Conservation (phyloP, 2,329 filamentous ascomycete genomes). For the Didymella exigua region DNA sequence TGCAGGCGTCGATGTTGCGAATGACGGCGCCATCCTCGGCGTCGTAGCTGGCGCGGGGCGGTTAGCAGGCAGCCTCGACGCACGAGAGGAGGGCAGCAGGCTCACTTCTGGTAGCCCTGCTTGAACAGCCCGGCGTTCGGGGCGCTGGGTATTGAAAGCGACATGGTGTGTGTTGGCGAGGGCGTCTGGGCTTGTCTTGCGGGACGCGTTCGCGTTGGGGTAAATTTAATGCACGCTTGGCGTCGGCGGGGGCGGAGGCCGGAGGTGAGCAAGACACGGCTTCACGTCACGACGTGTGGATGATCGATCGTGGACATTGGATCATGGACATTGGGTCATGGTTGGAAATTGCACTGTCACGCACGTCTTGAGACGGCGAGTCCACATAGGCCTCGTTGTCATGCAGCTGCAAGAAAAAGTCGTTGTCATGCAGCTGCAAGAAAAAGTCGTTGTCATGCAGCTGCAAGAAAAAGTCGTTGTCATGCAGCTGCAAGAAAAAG, state of each 20-base stretch:
- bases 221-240: slow-evolving; percentile 18
- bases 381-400: too few relatives aligned
- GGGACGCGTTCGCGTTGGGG: slow-evolving; percentile 34
- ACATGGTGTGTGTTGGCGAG: slow-evolving; percentile 66
- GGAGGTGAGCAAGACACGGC: not conserved
- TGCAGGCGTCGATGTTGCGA: slow-evolving; percentile 98
- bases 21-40: slow-evolving; percentile 98
- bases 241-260: not conserved
- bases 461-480: too few relatives aligned
- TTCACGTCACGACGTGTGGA: too few relatives aligned
- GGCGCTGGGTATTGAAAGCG: slow-evolving; percentile 91
- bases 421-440: too few relatives aligned
- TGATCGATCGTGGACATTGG: too few relatives aligned
- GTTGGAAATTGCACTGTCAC: too few relatives aligned
- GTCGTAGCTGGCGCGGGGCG: slow-evolving; percentile 77
- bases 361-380: too few relatives aligned
- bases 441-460: too few relatives aligned
- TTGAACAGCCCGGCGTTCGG: slow-evolving; percentile 96
- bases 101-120: slow-evolving; percentile 92
- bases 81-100: too few relatives aligned
- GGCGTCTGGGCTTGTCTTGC: slow-evolving; percentile 40
- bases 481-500: too few relatives aligned
- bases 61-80: slow-evolving; percentile 38
- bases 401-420: too few relatives aligned
- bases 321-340: too few relatives aligned